A percentile compares a stretch with the other conserved stretches of the same genome.
Evolutionary conservation across 768 basidiomycete genomes (phyloP).

Genomic region (Tulasnella sp.): DNA sequence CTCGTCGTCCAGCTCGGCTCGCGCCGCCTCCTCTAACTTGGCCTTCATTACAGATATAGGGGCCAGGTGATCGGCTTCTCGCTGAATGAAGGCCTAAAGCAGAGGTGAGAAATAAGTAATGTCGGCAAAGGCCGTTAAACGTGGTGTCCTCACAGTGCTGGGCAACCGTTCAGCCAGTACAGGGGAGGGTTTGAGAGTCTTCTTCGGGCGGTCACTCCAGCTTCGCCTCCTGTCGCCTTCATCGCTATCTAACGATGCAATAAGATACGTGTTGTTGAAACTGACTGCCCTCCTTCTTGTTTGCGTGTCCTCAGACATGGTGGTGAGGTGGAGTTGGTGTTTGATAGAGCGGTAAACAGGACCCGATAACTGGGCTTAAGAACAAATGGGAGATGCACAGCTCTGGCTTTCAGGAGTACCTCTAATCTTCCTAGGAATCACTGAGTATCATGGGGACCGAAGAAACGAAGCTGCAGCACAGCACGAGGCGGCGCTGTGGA

Average conservation of each 20-base stretch:
- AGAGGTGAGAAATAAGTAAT: background rate
- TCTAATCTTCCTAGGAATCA: background rate
- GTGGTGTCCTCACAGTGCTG: conserved; percentile 18
- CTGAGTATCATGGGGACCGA: background rate
- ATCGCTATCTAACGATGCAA: background rate
- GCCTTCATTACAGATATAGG: conserved; percentile 49
- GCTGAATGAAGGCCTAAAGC: conserved; percentile 52
- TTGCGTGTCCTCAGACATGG: background rate
- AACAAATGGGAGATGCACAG: background rate
- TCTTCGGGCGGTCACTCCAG: background rate
- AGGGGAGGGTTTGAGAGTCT: conserved; percentile 14
- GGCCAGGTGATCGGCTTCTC: conserved; percentile 62
- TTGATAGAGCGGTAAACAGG: background rate
- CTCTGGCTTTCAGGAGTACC: background rate
- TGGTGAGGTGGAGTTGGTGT: background rate
- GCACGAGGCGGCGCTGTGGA: conserved; percentile 6
- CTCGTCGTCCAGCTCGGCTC: conserved; percentile 9
- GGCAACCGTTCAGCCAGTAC: conserved; percentile 29
- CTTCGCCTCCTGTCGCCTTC: background rate
- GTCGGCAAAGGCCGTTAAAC: conserved; percentile 8
- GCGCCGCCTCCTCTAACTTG: background rate
- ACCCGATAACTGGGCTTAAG: background rate
- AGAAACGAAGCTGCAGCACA: background rate
- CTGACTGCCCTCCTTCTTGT: background rate
- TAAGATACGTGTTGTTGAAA: background rate